Base-by-base conservation (phyloP, 108 stramenopile species). In the Phaeodactylum tricornutum region DNA sequence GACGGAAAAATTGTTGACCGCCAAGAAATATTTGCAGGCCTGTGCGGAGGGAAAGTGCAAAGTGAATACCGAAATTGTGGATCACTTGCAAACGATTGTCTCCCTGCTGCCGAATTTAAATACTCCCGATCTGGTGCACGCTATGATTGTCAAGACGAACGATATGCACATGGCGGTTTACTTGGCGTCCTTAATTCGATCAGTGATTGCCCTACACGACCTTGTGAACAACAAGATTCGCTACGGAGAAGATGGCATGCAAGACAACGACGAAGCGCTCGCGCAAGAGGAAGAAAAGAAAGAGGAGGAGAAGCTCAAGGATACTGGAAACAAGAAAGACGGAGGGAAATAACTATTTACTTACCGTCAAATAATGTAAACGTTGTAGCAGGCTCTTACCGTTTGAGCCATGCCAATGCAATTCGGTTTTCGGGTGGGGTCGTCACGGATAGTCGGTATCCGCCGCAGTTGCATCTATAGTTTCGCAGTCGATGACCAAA, bases 41-140 rank as follows among this genome's bases (percentile, higher is more conserved):
- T 85, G 85, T 12, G 72, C 77, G 5, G 54, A 59, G 4, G 85
- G 87, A 8, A 37, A 60, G 17, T 51, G 61, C 35, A 77, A 69
- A 51, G 43, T 72, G 48, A 94, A 94, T 61, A 74, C 84, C 1
- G 89, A 92, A 29, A 93, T 97, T 63, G 57, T 91, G 29, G 87
- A 87, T 60, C 90, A 94, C 57, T 62, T 94, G 66, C 98, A 99
- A 70, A 79, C 77, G 32, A 96, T 99, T 60, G 61, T 98, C 55
- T 96, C 96, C 71, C 68, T 99, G 7, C 63, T 99, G 50, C 98
- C 98, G 32, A 99, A 99, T 67, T 67, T 99, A 41, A 95, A 96
- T 63, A 83, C 92, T 6, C 88, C 92, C 34, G 92, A 87, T 52
- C 70, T 97, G 51, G 93, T 95, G 23, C 67, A 78, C 21, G 59